Evolutionary conservation across 2,329 filamentous ascomycete species (phyloP), one percentile per base, ranked within the genome.

Genomic region (Coniella lustricola): DNA sequence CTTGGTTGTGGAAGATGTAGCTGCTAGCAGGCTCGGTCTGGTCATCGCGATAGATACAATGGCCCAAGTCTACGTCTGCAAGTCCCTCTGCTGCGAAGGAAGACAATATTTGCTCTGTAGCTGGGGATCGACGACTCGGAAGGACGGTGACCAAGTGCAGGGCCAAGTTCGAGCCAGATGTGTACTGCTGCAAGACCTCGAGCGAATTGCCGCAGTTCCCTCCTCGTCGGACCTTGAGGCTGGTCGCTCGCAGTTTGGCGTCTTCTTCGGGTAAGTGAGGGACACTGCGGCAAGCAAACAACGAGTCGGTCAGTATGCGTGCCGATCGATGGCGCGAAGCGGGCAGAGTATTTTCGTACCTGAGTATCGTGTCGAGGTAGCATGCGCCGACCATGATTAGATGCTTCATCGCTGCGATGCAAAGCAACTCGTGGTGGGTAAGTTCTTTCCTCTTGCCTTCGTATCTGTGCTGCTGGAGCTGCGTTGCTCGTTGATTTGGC

Each of bases 141-240:
- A 88, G 68, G 49, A 67, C 68, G 17, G 74, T 67, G 20, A 80
- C 63, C 22, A 81, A 66, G 56, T 76, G 67, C 36, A 65, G 61
- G 39, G 57, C 58, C 33, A 69, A 55, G 13, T 12, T 12, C 31
- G 54, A n/a, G 35, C 42, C 49, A 29, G 58, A 48, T 48, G n/a
- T 40, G 16, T 87, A 72, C 61, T 89, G 82, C 53, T 79, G 73
- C 21, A 90, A 67, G 8, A 90, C 84, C 60, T 88, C 76, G 31
- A 88, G 74, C 3, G 79, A 77, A 61, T 90, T 90, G 20, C 81
- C 76, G 54, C 82, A 81, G 62, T 90, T 90, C 29, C 85, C 85
- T 45, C 86, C 85, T 21, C 84, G 76, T 25, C 85, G 77, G 37
- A 74, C 73, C 32, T 69, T 66, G 47, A 85, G 62, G 20, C 60